Evolutionary conservation across 129 eudicot genomes (phyloP), one percentile per base, ranked within the genome.

Genomic region (Lactuca sativa): DNA sequence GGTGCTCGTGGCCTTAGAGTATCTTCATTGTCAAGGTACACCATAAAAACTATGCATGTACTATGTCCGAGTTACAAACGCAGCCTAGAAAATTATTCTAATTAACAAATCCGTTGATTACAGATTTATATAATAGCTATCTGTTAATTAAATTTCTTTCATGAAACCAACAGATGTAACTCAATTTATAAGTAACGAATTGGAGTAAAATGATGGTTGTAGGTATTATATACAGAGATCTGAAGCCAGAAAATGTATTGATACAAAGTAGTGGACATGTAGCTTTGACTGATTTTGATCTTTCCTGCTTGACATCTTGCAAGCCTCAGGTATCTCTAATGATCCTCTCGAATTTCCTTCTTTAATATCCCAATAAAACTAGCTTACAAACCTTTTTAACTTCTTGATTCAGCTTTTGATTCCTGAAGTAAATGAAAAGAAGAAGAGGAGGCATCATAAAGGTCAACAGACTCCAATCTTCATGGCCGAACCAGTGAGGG

Each of bases 241-340:
- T 95, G 62, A 95, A 95, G 86, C 99, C 99, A n/a, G 99, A 95
- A 80, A 95, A 95, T 77, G 83, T 95, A 21, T 70, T 95, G 49
- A 74, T 90, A 67, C 99, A 90, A 73, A 81, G 87, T 70, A 81
- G 55, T 34, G 99, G 99, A 67, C 99, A 90, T 62, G 73, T 95
- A 37, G 71, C 96, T 31, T 84, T 95, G 84, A 90, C 99, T 48
- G 99, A 95, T 79, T 95, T 95, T 77, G 97, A 95, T 84, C 81
- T 95, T 72, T 95, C 99, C 18, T 95, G 99, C 84, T 82, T 90
- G 81, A 95, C 99, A 52, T 90, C 99, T 48, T 95, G 99, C 97
- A 95, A 82, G 78, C 99, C 99, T 41, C 97, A 95, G 93, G 99
- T 87, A 54, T 59, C 58, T 25, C 43, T 34, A 38, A 30, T 40